phyloP scores from a whole-genome alignment of 129 eudicot species.

The Pittosporum tobira region DNA sequence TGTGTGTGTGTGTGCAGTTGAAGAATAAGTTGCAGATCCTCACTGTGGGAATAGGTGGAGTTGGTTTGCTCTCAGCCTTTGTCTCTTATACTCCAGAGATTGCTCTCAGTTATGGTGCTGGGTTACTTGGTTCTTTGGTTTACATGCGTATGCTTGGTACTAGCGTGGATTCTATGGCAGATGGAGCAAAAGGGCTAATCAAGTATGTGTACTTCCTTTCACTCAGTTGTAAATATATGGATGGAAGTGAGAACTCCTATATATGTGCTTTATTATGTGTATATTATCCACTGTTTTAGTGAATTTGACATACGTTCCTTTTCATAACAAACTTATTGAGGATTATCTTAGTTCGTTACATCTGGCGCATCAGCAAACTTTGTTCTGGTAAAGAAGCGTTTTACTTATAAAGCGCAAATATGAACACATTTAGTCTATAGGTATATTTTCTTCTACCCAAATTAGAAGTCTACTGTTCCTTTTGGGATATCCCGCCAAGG shows the following conservation, averaged over 20 bases:
- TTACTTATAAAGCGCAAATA: too few relatives aligned
- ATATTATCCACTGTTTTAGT: neutral
- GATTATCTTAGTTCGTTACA: neutral
- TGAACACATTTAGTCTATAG: too few relatives aligned
- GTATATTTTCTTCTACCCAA: too few relatives aligned
- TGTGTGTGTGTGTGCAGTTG: constrained; percentile 49
- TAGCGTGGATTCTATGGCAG: constrained; percentile 85
- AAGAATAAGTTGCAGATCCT: constrained; percentile 69
- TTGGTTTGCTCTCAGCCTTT: constrained; percentile 81
- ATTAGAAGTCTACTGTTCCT: too few relatives aligned
- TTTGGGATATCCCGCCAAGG: too few relatives aligned
- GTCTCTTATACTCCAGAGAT: constrained; percentile 84
- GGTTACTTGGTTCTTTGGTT: constrained; percentile 80
- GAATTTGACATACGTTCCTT: neutral
- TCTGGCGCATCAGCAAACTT: too few relatives aligned
- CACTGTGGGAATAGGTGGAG: constrained; percentile 80
- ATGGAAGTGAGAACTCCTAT: neutral
- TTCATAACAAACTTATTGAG: neutral
- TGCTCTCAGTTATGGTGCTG: constrained; percentile 89
- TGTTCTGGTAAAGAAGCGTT: too few relatives aligned
- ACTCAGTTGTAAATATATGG: neutral
- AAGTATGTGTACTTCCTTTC: constrained; percentile 42
- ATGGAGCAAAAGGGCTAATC: constrained; percentile 62
- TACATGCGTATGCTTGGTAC: constrained; percentile 95
- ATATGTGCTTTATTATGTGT: neutral